Base-by-base conservation (phyloP, 2,329 filamentous ascomycete species). In the Pseudogymnoascus sp. region DNA sequence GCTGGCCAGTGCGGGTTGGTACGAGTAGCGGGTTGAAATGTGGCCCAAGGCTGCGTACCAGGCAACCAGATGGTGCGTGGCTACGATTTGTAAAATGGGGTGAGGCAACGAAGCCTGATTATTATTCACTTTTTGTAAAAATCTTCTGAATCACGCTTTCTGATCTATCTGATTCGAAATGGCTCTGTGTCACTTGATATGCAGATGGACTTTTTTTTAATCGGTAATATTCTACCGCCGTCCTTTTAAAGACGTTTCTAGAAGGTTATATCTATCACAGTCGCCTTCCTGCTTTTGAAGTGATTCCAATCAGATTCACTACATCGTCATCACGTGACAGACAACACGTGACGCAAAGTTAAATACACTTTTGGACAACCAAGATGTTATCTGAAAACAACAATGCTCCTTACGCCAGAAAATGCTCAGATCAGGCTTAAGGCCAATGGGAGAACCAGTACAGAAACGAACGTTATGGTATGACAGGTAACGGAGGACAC, bases 171-270 rank as follows among this genome's bases (percentile, higher is more conserved):
- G 47, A n/a, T 33, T 53, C 33, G 28, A 53, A 53, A 53, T 33
- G 18, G 15, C 47, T 53, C 28, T 53, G 47, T 53, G 47, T 53
- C 47, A 53, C 47, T 53, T 53, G n/a, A 53, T 53, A 53, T 53
- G 47, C 47, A 35, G n/a, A 35, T 33, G 1, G 35, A 53, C 11
- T 22, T 53, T 22, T 53, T 53, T 47, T 53, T 35, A 53, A 53
- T 53, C 47, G 47, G 28, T 53, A 20, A 53, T 53, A 53, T 33
- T 53, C 28, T 33, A 33, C 47, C 2, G 14, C 28, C 18, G 6
- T 53, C 33, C 28, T 20, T 53, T 47, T 53, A 6, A 33, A 35
- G 47, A 53, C 28, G 47, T 53, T 33, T 53, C 47, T 33, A 53
- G 47, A 33, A 53, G 47, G 28, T 7, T 15, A 33, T 11, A 33